Base-by-base conservation (phyloP, 1,284 basidiomycete genomes). In the Chalciporus sp. region DNA sequence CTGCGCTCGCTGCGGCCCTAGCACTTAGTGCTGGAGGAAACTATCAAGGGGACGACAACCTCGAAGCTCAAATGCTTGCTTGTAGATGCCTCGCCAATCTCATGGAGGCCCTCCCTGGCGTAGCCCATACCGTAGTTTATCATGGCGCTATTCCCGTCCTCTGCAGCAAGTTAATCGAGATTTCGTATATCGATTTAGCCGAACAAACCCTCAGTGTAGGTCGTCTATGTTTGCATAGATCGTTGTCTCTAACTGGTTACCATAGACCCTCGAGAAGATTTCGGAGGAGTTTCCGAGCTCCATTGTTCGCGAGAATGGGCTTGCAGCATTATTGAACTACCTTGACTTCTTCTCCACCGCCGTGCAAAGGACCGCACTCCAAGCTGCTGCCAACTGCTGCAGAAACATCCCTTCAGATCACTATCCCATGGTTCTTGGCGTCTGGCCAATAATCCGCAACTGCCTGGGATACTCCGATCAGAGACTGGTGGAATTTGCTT, bases 271-370 rank as follows among this genome's bases (percentile, higher is more conserved):
- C 76, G 94, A 97, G 75, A 98, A 98, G 76, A 95, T 98, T 42
- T 95, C 94, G 1, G 92, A 95, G 69, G 95, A 97, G 72, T 94
- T 94, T 63, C 95, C 95, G 1, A 91, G 90, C 56, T 86, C 94
- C 11, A 96, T 98, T 61, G 94, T 97, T 17, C 87, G 93, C 48
- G 95, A 97, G 75, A 93, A 92, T 49, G 95, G 95, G 39, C 80
- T 98, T 17, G 85, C 90, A 20, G 95, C 95, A 17, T 77, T 98
- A 31, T 83, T 98, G 62, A 94, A 92, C 69, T 97, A 90, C 73
- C 86, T 98, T 59, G 95, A 97, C 69, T 98, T 98, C 76, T 97
- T 98, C 75, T 95, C 93, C 11, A 97, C 95, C 61, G 92, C 94
- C 44, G 94, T 97, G 8, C 95, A 98, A 70, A 84, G 95, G 51